Conservation (phyloP, 2,329 filamentous ascomycete species). For the Diaporthe longicolla region DNA sequence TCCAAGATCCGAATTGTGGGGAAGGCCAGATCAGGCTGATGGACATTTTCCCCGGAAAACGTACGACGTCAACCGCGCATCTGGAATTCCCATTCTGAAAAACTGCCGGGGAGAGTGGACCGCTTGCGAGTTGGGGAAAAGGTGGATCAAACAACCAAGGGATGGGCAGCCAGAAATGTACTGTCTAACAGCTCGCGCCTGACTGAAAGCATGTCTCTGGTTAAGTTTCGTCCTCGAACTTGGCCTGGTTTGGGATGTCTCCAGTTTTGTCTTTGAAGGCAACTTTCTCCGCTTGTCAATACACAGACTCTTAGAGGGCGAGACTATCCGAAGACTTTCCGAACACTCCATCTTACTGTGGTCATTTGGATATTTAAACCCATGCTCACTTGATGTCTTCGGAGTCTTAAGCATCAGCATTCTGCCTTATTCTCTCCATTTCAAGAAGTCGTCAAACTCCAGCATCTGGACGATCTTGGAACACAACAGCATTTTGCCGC, state of each 20-base stretch:
- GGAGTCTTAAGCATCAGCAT: background rate
- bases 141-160: conserved; percentile 2
- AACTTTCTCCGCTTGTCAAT: conserved; percentile 36
- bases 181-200: conserved; percentile 14
- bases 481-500: background rate
- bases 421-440: background rate
- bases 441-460: background rate
- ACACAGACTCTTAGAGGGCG: conserved; percentile 22
- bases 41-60: conserved; percentile 24
- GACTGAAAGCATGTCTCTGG: background rate
- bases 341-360: background rate
- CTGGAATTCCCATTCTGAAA: conserved; percentile 15
- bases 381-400: conserved; percentile 7
- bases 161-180: conserved; percentile 17
- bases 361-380: conserved; percentile 34
- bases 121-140: conserved; percentile 22
- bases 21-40: conserved; percentile 26
- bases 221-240: conserved; percentile 19
- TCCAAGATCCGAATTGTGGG: conserved; percentile 40
- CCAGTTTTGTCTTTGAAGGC: conserved; percentile 11
- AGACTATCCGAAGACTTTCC: conserved; percentile 17
- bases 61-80: conserved; percentile 22
- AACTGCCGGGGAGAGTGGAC: conserved; percentile 19
- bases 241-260: conserved; percentile 15
- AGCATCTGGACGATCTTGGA: background rate